Conservation (phyloP, 2,329 filamentous ascomycete species). For the Zymoseptoria crescenta region DNA sequence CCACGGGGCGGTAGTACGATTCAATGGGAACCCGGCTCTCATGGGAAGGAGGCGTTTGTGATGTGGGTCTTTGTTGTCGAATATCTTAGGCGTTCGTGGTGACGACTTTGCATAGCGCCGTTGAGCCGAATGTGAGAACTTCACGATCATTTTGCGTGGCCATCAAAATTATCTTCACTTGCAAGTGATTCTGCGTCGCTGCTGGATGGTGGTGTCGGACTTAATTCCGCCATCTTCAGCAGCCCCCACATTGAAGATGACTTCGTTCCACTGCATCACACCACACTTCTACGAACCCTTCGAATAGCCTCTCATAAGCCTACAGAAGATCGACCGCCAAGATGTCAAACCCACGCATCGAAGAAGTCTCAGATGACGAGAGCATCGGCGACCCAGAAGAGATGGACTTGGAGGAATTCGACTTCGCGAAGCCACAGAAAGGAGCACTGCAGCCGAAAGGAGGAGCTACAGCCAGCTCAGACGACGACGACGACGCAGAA, state of each 20-base stretch:
- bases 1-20: neutral
- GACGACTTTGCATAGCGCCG: neutral
- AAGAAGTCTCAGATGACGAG: constrained; percentile 83
- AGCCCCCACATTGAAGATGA: neutral
- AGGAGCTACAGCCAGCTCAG: neutral
- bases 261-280: neutral
- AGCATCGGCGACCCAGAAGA: constrained; percentile 67
- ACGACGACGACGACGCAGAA: constrained; percentile 2
- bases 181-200: too few species aligned
- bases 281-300: neutral
- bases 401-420: constrained; percentile 66
- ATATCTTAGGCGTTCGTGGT: neutral
- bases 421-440: constrained; percentile 32
- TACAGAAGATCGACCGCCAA: constrained; percentile 16
- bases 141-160: neutral
- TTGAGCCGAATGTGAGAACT: neutral
- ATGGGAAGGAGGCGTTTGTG: neutral
- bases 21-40: neutral
- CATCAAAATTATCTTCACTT: too few species aligned
- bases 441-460: constrained; percentile 15
- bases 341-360: constrained; percentile 81
- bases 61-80: neutral
- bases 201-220: neutral
- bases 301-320: neutral
- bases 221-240: neutral